Evolutionary conservation across 208 protist species (phyloP).

Genomic region (Acanthamoeba castellanii): DNA sequence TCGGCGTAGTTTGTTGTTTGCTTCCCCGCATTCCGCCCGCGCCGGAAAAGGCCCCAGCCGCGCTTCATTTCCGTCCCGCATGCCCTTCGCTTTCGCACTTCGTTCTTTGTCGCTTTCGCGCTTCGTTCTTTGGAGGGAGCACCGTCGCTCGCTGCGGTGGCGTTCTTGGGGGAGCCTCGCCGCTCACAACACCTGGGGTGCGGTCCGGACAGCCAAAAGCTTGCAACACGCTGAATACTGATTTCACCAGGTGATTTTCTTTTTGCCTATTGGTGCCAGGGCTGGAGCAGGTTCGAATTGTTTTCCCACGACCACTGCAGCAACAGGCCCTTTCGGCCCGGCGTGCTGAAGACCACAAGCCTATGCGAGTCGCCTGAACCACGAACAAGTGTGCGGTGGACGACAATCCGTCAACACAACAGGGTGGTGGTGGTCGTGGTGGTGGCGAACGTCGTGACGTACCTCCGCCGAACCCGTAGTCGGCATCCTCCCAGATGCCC

Average conservation of each 20-base stretch:
- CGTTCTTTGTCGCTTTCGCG: no score
- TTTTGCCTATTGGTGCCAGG: background rate
- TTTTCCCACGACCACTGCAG: conserved; percentile 42
- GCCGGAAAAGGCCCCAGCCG: no score
- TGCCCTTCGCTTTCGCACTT: background rate
- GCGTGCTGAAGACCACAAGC: background rate
- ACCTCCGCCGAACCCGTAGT: conserved; percentile 19
- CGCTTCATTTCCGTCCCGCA: no score
- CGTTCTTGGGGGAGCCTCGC: background rate
- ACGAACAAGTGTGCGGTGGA: background rate
- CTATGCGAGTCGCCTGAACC: conserved; percentile 9
- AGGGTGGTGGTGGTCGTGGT: no score
- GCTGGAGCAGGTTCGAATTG: conserved; percentile 9
- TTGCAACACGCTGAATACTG: no score
- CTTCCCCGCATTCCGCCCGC: no score
- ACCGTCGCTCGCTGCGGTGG: background rate
- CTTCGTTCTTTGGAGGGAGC: no score
- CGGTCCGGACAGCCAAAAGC: no score
- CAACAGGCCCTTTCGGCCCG: background rate
- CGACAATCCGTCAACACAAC: background rate
- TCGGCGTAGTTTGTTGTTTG: no score
- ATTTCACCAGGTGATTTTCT: background rate
- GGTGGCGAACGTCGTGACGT: no score
- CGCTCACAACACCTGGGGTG: no score
- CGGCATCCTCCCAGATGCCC: conserved; percentile 9